These are phyloP conservation scores for Russula compacta DNA, from an alignment of 768 basidiomycete species.

Conservation along the genomic window DNA sequence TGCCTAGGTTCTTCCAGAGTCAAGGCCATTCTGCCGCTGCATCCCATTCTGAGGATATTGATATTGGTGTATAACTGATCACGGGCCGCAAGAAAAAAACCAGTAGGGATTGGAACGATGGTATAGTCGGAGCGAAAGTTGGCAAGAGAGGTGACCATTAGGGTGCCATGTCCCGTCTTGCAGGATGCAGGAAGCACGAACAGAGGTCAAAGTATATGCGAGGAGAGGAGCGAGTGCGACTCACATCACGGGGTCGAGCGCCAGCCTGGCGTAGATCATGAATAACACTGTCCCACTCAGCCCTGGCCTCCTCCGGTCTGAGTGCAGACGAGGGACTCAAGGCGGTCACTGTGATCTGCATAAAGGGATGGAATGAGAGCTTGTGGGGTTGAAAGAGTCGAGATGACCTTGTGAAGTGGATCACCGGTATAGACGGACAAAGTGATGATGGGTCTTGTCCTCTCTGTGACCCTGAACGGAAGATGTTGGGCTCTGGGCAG, in stretches of 20 bases:
- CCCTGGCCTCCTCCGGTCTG: constrained; percentile 35
- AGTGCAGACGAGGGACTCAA: constrained; percentile 39
- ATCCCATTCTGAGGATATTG: constrained; percentile 76
- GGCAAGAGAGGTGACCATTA: constrained; percentile 78
- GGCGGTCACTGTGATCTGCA: constrained; percentile 51
- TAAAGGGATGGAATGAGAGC: neutral
- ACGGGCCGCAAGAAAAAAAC: constrained; percentile 51
- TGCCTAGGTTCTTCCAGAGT: constrained; percentile 71
- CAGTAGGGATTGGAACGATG: constrained; percentile 69
- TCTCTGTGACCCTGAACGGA: constrained; percentile 51
- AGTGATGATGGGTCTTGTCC: constrained; percentile 48
- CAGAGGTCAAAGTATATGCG: neutral
- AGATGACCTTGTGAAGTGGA: constrained; percentile 48
- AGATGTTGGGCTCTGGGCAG: neutral
- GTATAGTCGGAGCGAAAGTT: constrained; percentile 85
- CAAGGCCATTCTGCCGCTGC: constrained; percentile 67
- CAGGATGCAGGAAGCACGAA: neutral
- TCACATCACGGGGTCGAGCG: constrained; percentile 63
- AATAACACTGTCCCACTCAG: constrained; percentile 54
- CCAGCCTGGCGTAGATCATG: constrained; percentile 57
- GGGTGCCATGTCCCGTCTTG: constrained; percentile 54
- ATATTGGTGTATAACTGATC: constrained; percentile 75
- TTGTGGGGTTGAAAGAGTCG: neutral
- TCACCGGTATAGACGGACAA: constrained; percentile 75
- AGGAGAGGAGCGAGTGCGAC: constrained; percentile 12